Evolutionary conservation across 495 filamentous ascomycete species (phyloP).

Genomic region (Immersiella caudata): DNA sequence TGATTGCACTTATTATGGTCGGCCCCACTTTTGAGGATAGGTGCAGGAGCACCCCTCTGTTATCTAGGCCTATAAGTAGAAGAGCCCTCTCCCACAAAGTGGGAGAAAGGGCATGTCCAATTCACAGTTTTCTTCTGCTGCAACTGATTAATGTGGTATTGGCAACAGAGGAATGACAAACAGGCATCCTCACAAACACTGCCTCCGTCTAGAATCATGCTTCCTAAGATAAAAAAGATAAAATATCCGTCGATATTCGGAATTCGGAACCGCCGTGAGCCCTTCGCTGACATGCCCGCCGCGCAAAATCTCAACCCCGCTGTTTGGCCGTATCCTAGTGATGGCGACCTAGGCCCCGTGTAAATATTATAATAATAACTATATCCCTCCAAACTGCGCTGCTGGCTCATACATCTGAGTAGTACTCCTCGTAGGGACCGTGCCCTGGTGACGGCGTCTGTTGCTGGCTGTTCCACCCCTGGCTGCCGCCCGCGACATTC

Average conservation of each 20-base stretch:
- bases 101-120: too few relatives aligned
- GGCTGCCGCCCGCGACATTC: slow-evolving; percentile 44
- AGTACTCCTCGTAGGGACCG: slow-evolving; percentile 54
- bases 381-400: background rate
- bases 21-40: too few relatives aligned
- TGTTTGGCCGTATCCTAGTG: background rate
- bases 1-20: too few relatives aligned
- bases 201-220: background rate
- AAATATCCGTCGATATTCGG: background rate
- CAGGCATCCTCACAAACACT: background rate
- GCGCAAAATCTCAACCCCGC: background rate
- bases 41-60: too few relatives aligned
- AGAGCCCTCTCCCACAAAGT: too few relatives aligned
- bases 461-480: slow-evolving; percentile 24
- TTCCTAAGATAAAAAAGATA: background rate
- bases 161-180: background rate
- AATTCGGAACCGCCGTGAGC: background rate
- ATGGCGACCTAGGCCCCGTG: background rate
- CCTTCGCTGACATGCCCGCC: background rate
- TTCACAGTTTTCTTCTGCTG: too few relatives aligned
- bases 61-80: too few relatives aligned
- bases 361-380: background rate
- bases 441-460: slow-evolving; percentile 34
- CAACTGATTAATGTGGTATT: background rate
- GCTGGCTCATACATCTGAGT: slow-evolving; percentile 49